Base-by-base conservation (phyloP, 164 flowering plant genomes). In the Vitis cinerea region DNA sequence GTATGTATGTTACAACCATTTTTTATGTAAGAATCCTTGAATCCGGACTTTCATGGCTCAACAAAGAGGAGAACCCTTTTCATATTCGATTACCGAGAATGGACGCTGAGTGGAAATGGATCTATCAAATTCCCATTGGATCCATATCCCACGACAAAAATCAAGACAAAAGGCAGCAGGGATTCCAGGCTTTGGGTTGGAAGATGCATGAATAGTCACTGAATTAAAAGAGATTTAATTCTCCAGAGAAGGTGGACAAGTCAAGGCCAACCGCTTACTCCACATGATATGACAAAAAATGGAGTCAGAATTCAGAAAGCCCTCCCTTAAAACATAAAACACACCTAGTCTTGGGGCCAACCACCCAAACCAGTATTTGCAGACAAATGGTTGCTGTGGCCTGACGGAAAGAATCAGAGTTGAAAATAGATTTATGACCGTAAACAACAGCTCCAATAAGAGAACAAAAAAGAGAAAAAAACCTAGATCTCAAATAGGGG, bases 401-500 rank as follows among this genome's bases (percentile, higher is more conserved):
- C 44, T 37, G 44, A 37, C 4, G 44, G 44, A 4, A 37, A 37
- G 44, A 6, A 37, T 37, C 44, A 37, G 27, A 37, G 44, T 37
- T 37, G 44, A 37, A 23, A 23, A 23, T 23, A 23, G 27, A 23
- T 23, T 23, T 2, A 23, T 23, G 27, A 23, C 27, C 27, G 27
- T 23, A 23, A 23, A 23, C 27, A 23, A 23, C 27, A 13, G 57
- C 16, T 14, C 9, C 3, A 6, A 37, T n/a, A 59, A 59, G 13
- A 1, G 10, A 59, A 10, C 4, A 59, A 9, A 59, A 10, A 11
- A 19, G 11, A 2, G 13, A 27, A 50, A 49, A 27, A 61, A 15
- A 29, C 3, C 8, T n/a, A 48, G 66, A 48, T 59, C 65, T 61
- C 70, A 68, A 62, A 72, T 51, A 50, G 70, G 59, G 71, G 51